phyloP scores from a whole-genome alignment of 352 stramenopile genomes.

The Sclerospora graminicola region DNA sequence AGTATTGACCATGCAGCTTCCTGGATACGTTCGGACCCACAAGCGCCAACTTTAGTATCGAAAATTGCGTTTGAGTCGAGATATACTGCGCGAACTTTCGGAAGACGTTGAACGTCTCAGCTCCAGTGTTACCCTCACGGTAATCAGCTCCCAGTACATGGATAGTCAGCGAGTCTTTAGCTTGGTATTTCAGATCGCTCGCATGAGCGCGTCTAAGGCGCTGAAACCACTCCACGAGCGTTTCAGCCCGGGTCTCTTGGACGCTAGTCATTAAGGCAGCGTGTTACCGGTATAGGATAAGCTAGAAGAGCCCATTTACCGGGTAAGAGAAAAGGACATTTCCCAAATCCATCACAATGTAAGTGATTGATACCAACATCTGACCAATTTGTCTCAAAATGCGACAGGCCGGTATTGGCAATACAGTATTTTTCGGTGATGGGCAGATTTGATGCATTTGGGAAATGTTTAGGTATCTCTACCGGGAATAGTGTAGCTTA shows the following conservation, averaged over 20 bases:
- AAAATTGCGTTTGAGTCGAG: conserved; percentile 22
- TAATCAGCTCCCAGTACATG: conserved; percentile 71
- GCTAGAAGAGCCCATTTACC: too few species aligned
- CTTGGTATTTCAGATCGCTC: background rate
- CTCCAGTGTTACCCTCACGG: conserved; percentile 50
- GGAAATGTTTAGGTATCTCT: too few species aligned
- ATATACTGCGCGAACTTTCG: conserved; percentile 31
- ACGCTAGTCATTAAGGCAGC: conserved; percentile 8
- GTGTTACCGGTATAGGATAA: too few species aligned
- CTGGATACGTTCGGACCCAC: conserved; percentile 64
- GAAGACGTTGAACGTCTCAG: conserved; percentile 56
- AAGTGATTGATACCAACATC: too few species aligned
- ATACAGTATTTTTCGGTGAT: too few species aligned
- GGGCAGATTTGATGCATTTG: too few species aligned
- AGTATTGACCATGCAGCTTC: conserved; percentile 30
- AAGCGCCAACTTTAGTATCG: conserved; percentile 45
- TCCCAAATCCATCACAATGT: too few species aligned
- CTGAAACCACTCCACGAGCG: conserved; percentile 21
- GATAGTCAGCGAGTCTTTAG: conserved; percentile 27
- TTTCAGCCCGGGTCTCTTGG: conserved; percentile 21
- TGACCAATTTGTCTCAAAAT: too few species aligned
- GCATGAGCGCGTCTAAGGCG: conserved; percentile 15
- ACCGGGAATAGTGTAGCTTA: too few species aligned
- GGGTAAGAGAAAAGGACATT: too few species aligned
- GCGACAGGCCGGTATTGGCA: too few species aligned